A percentile compares a stretch with the other conserved stretches of the same genome.
These are phyloP conservation scores for Saccharomycopsis vini DNA, from an alignment of 805 yeast genomes.

Conservation along the genomic window DNA sequence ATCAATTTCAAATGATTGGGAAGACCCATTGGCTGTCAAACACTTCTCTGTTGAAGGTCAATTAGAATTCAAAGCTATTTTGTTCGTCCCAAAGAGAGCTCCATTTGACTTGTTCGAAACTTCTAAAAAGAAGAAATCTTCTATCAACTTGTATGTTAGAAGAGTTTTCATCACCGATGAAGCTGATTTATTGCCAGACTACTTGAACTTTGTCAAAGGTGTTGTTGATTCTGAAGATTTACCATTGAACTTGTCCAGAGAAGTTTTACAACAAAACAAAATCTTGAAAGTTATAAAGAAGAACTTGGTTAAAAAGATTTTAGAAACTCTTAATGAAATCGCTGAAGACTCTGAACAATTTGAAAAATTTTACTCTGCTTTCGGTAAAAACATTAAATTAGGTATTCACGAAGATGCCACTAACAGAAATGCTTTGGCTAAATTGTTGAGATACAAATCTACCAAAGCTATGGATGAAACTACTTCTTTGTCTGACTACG, in stretches of 20 bases:
- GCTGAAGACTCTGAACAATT: conserved; percentile 99
- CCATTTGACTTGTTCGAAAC: conserved; percentile 97
- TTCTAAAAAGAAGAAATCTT: conserved; percentile 92
- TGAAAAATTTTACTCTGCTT: conserved; percentile 96
- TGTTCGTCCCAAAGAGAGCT: conserved; percentile 97
- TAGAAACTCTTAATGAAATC: conserved; percentile 98
- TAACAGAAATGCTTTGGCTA: conserved; percentile 93
- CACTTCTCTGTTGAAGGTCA: conserved; percentile 99
- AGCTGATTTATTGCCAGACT: conserved; percentile 98
- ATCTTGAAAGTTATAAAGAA: conserved; percentile 98
- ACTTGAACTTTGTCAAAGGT: conserved; percentile 96
- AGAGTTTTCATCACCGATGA: conserved; percentile 99
- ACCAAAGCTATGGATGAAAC: conserved; percentile 91
- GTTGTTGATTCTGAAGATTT: conserved; percentile 99
- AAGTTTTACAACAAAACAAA: conserved; percentile 99
- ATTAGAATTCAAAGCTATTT: conserved; percentile 96
- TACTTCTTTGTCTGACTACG: conserved; percentile 93
- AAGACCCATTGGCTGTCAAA: conserved; percentile 98
- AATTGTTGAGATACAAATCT: conserved; percentile 93
- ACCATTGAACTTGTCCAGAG: conserved; percentile 99
- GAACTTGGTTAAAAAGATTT: conserved; percentile 96
- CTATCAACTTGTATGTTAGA: conserved; percentile 97
- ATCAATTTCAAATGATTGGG: conserved; percentile 99
- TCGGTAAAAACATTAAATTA: conserved; percentile 95
- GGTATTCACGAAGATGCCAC: conserved; percentile 99